phyloP scores from a whole-genome alignment of 2,329 filamentous ascomycete species.

The Penicillium sp. region DNA sequence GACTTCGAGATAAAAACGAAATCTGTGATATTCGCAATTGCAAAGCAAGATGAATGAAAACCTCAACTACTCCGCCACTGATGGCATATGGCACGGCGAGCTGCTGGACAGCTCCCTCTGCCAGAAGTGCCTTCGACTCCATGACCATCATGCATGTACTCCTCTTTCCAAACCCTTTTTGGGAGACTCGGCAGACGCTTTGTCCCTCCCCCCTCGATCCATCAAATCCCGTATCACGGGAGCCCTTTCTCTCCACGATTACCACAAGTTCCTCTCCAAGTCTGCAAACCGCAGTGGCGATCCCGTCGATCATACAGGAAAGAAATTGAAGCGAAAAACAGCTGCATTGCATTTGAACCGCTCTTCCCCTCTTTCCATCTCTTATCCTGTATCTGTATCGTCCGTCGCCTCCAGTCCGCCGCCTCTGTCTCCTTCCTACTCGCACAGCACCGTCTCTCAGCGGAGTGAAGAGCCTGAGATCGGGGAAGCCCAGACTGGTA shows the following conservation, averaged over 20 bases:
- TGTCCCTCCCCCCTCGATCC: constrained; percentile 20
- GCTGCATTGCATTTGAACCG: constrained; percentile 34
- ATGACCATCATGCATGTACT: constrained; percentile 18
- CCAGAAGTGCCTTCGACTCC: constrained; percentile 13
- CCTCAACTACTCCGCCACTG: constrained; percentile 7
- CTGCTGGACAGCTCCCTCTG: constrained; percentile 21
- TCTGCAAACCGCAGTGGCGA: constrained; percentile 23
- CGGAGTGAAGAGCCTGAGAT: constrained; percentile 31
- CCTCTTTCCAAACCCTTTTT: constrained; percentile 15
- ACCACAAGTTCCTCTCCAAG: constrained; percentile 35
- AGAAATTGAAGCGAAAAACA: constrained; percentile 34
- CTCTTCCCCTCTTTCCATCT: constrained; percentile 11
- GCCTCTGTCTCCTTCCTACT: constrained; percentile 38
- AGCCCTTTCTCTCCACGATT: constrained; percentile 35
- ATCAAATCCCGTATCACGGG: constrained; percentile 22
- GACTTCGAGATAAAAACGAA: background rate
- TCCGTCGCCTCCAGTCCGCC: constrained; percentile 35
- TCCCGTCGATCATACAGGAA: constrained; percentile 27
- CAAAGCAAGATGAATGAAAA: constrained; percentile 1
- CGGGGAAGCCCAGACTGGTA: constrained; percentile 22
- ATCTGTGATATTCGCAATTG: background rate
- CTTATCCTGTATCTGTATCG: constrained; percentile 27
- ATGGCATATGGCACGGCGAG: constrained; percentile 13
- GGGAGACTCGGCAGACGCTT: constrained; percentile 17
- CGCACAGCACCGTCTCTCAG: constrained; percentile 31